A percentile compares a stretch with the other conserved stretches of the same genome.
These are phyloP conservation scores for Ophiostoma populinum DNA, from an alignment of 2,329 filamentous ascomycete species.

Conservation along the genomic window DNA sequence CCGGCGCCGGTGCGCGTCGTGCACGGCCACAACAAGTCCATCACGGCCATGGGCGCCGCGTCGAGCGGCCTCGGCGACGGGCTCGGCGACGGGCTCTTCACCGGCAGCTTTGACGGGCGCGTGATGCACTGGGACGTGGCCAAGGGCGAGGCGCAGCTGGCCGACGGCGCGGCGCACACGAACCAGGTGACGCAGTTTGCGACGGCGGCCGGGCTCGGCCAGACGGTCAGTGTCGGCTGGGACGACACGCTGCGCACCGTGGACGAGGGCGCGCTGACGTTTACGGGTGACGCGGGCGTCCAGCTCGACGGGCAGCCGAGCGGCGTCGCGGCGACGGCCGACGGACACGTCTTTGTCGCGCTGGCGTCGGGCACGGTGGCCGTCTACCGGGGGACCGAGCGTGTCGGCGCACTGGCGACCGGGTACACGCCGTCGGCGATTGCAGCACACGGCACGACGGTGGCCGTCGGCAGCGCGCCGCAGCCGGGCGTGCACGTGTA, in stretches of 20 bases:
- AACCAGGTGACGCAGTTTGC: slow-evolving; percentile 73
- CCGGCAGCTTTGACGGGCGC: slow-evolving; percentile 82
- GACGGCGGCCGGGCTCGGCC: slow-evolving; percentile 36
- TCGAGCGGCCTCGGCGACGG: slow-evolving; percentile 34
- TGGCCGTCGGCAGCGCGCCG: slow-evolving; percentile 58
- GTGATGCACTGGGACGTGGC: slow-evolving; percentile 70
- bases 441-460: slow-evolving; percentile 45
- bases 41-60: slow-evolving; percentile 55
- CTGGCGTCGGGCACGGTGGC: slow-evolving; percentile 29
- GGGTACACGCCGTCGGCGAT: slow-evolving; percentile 50
- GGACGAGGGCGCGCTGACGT: slow-evolving; percentile 58
- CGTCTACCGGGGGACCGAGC: slow-evolving; percentile 41
- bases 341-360: slow-evolving; percentile 37
- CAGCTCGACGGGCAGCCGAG: slow-evolving; percentile 70
- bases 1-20: slow-evolving; percentile 53
- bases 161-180: slow-evolving; percentile 68
- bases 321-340: slow-evolving; percentile 40
- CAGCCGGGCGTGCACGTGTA: slow-evolving; percentile 61
- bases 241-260: slow-evolving; percentile 76
- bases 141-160: slow-evolving; percentile 47
- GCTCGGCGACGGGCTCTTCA: slow-evolving; percentile 54
- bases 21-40: slow-evolving; percentile 78
- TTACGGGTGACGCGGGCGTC: slow-evolving; percentile 42
- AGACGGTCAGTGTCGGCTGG: slow-evolving; percentile 81
- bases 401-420: slow-evolving; percentile 40